phyloP scores from a whole-genome alignment of 345 rosid species.

The Hibiscus tridactylites region DNA sequence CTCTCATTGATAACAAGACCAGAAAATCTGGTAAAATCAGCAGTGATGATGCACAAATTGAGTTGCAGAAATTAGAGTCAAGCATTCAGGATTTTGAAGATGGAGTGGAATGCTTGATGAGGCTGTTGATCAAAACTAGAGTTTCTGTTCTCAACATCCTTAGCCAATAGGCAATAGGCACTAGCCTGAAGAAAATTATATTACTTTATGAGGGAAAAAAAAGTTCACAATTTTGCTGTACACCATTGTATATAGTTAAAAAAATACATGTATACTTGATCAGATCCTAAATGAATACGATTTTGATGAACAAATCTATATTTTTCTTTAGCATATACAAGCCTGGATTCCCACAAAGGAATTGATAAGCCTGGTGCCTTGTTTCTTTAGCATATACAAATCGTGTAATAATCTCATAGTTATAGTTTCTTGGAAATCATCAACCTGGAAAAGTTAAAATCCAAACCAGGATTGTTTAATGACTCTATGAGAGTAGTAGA shows the following conservation, averaged over 20 bases:
- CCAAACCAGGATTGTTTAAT: not conserved
- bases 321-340: not conserved
- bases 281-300: not conserved
- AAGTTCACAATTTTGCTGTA: too few species aligned
- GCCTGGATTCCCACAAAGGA: not conserved
- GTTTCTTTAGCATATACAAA: not conserved
- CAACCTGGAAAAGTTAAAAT: not conserved
- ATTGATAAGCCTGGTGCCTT: not conserved
- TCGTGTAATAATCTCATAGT: not conserved
- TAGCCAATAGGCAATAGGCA: too few species aligned
- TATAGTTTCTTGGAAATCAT: not conserved
- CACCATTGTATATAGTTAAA: too few species aligned
- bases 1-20: not conserved
- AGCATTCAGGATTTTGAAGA: too few species aligned
- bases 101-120: too few species aligned
- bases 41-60: conserved; percentile 7
- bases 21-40: not conserved
- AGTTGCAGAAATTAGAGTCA: conserved; percentile 1
- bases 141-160: too few species aligned
- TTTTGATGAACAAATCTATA: not conserved
- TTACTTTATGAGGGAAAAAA: too few species aligned
- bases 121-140: too few species aligned
- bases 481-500: not conserved
- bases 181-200: too few species aligned
- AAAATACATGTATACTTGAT: too few species aligned